These are phyloP conservation scores for Phytophthora cactorum DNA, from an alignment of 352 stramenopile species.

Conservation along the genomic window DNA sequence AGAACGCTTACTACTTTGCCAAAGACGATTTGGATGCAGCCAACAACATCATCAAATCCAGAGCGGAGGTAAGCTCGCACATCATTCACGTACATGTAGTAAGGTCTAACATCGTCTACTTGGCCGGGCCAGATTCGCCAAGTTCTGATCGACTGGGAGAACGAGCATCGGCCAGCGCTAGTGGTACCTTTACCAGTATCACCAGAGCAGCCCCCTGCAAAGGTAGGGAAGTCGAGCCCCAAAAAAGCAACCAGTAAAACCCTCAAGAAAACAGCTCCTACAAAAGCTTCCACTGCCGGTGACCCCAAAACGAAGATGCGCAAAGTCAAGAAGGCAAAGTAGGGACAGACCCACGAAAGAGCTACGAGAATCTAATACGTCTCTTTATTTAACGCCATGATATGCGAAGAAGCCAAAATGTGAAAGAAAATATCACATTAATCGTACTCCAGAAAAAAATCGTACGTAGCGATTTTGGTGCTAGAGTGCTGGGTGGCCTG, in stretches of 20 bases:
- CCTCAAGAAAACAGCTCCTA: conserved; percentile 21
- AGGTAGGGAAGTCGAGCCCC: conserved; percentile 23
- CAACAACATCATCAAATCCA: conserved; percentile 80
- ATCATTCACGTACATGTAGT: neutral
- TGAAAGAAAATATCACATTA: too few species aligned
- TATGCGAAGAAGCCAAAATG: too few species aligned
- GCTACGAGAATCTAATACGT: neutral
- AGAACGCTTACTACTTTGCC: conserved; percentile 89
- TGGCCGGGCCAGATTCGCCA: conserved; percentile 55
- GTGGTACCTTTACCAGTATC: conserved; percentile 8
- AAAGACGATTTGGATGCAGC: conserved; percentile 90
- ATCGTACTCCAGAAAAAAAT: too few species aligned
- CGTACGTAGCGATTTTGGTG: too few species aligned
- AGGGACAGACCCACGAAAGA: neutral
- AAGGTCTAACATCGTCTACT: neutral
- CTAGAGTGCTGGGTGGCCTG: too few species aligned
- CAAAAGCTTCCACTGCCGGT: conserved; percentile 5
- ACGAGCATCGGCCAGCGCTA: conserved; percentile 40
- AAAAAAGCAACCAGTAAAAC: conserved; percentile 32
- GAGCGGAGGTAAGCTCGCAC: conserved; percentile 52
- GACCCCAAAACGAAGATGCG: conserved; percentile 9
- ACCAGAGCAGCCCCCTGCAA: neutral
- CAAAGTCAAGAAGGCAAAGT: conserved; percentile 34
- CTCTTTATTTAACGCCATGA: too few species aligned
- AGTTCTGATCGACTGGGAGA: conserved; percentile 74